Evolutionary conservation across 2,329 filamentous ascomycete genomes (phyloP).

Genomic region (Venturia effusa): DNA sequence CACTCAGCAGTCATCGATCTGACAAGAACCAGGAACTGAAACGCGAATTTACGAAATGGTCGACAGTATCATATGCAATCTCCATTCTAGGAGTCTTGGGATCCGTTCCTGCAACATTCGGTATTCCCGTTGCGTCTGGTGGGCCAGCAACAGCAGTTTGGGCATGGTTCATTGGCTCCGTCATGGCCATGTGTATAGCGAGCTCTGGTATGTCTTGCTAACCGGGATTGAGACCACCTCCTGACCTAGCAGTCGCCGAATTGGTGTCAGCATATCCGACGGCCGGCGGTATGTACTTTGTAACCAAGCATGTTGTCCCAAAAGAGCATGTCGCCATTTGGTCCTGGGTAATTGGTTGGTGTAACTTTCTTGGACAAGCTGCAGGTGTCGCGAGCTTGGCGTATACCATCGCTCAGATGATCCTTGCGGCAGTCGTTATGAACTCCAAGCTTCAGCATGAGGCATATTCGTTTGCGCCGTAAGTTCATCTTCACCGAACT

Average conservation of each 20-base stretch:
- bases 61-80: slow-evolving; percentile 55
- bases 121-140: slow-evolving; percentile 45
- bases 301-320: slow-evolving; percentile 54
- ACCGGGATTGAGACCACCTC: not conserved
- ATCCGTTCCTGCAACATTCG: slow-evolving; percentile 55
- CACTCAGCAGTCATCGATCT: not conserved
- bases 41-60: slow-evolving; percentile 56
- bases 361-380: slow-evolving; percentile 54
- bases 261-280: slow-evolving; percentile 57
- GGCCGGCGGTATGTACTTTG: slow-evolving; percentile 58
- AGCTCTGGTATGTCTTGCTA: slow-evolving; percentile 37
- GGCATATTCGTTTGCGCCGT: slow-evolving; percentile 47
- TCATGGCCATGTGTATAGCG: slow-evolving; percentile 54
- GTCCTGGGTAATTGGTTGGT: slow-evolving; percentile 58
- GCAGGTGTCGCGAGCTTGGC: slow-evolving; percentile 52
- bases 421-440: slow-evolving; percentile 51
- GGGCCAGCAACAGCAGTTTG: slow-evolving; percentile 55
- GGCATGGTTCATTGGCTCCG: slow-evolving; percentile 54
- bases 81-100: slow-evolving; percentile 54
- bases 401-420: slow-evolving; percentile 54
- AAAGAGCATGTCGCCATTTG: slow-evolving; percentile 49
- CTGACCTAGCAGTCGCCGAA: slow-evolving; percentile 42
- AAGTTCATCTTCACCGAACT: slow-evolving; percentile 20
- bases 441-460: slow-evolving; percentile 43
- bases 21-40: slow-evolving; percentile 40